phyloP scores from a whole-genome alignment of 2,329 filamentous ascomycete species.

The Claviceps paspali region DNA sequence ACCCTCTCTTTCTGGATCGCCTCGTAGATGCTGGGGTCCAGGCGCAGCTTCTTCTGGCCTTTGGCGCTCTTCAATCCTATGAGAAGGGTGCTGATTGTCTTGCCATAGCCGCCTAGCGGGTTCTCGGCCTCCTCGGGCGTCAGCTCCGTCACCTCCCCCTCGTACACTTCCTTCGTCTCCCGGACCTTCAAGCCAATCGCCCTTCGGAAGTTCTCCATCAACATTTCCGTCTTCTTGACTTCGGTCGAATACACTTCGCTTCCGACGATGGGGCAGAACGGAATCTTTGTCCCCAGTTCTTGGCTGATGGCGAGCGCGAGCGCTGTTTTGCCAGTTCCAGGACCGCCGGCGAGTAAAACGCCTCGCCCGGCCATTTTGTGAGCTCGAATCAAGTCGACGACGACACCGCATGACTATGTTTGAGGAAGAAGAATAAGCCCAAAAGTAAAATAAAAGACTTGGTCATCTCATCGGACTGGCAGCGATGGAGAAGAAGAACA shows the following conservation, averaged over 20 bases:
- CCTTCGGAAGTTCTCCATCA: slow-evolving; percentile 98
- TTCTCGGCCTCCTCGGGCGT: slow-evolving; percentile 98
- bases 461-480: slow-evolving; percentile 6
- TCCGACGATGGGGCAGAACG: slow-evolving; percentile 94
- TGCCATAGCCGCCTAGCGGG: slow-evolving; percentile 87
- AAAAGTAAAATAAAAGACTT: not conserved
- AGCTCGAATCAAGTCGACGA: slow-evolving; percentile 86
- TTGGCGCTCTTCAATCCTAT: slow-evolving; percentile 91
- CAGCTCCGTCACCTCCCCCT: slow-evolving; percentile 94
- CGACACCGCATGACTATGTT: slow-evolving; percentile 78
- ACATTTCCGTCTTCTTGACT: slow-evolving; percentile 96
- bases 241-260: slow-evolving; percentile 97
- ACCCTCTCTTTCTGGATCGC: slow-evolving; percentile 98
- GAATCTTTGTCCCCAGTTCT: slow-evolving; percentile 94
- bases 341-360: slow-evolving; percentile 83
- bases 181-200: slow-evolving; percentile 94
- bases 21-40: slow-evolving; percentile 98
- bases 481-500: not conserved
- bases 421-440: too few relatives aligned
- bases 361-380: slow-evolving; percentile 97
- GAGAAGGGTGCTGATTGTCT: slow-evolving; percentile 90
- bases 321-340: slow-evolving; percentile 93
- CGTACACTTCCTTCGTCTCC: slow-evolving; percentile 98
- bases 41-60: slow-evolving; percentile 91
- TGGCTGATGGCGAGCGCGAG: slow-evolving; percentile 91